These are phyloP conservation scores for Mollisia scopiformis DNA, from an alignment of 2,329 filamentous ascomycete genomes.

Conservation along the genomic window DNA sequence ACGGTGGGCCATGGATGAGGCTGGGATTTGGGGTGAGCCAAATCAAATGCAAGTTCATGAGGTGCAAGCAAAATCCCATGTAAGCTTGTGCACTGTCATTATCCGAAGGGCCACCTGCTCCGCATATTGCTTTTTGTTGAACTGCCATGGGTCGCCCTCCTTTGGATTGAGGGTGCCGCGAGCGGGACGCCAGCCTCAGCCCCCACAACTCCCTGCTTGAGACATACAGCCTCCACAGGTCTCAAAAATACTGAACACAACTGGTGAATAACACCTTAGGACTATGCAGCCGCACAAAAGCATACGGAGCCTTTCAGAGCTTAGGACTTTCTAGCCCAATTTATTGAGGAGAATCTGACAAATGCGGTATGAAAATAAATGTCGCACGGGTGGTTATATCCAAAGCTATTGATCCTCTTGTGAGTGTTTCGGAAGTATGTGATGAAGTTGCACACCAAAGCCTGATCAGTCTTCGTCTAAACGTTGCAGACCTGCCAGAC, in stretches of 20 bases:
- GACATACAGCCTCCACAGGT: constrained; percentile 8
- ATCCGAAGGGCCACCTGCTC: neutral
- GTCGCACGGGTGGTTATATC: no score
- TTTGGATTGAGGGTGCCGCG: neutral
- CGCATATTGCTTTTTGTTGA: constrained; percentile 2
- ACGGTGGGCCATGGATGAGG: constrained; percentile 1
- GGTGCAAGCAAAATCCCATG: neutral
- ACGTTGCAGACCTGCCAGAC: neutral
- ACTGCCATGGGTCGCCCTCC: neutral
- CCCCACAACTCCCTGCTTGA: neutral
- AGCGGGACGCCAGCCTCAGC: neutral
- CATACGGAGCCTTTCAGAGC: neutral
- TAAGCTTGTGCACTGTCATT: neutral
- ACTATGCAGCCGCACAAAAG: no score
- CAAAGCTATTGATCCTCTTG: no score
- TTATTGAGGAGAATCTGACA: neutral
- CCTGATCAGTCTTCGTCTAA: no score
- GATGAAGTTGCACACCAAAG: no score
- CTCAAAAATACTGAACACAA: neutral
- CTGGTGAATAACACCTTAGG: no score
- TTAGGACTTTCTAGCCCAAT: neutral
- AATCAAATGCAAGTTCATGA: constrained; percentile 5
- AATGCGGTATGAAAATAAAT: no score
- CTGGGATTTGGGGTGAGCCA: constrained; percentile 1
- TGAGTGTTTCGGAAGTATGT: no score